Conservation (phyloP, 1,284 basidiomycete species). For the Coniferiporia weirii region DNA sequence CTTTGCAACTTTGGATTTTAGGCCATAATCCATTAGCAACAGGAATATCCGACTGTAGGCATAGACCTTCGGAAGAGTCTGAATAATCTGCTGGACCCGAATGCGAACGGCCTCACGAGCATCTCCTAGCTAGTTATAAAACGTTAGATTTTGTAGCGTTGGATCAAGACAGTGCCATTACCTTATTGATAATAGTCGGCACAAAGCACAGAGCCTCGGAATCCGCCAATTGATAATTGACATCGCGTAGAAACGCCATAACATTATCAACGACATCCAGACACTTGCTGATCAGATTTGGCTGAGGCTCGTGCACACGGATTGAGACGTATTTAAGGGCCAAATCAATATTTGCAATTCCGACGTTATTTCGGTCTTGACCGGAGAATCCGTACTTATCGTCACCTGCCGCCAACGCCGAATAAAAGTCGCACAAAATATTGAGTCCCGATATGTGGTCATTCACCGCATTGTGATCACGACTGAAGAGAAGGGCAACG, state of each 20-base stretch:
- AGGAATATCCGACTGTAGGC: constrained; percentile 90
- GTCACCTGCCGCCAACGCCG: constrained; percentile 51
- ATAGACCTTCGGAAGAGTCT: constrained; percentile 73
- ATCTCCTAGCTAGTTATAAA: constrained; percentile 61
- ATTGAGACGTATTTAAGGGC: constrained; percentile 93
- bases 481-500: constrained; percentile 83
- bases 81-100: constrained; percentile 69
- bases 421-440: constrained; percentile 73
- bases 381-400: constrained; percentile 48
- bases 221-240: constrained; percentile 82
- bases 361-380: constrained; percentile 61
- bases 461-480: constrained; percentile 93
- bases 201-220: constrained; percentile 86
- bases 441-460: constrained; percentile 82
- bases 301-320: constrained; percentile 89
- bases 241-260: constrained; percentile 64
- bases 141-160: constrained; percentile 13
- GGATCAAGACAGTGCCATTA: constrained; percentile 31
- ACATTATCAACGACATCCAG: constrained; percentile 85
- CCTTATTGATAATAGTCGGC: constrained; percentile 89
- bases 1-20: constrained; percentile 87
- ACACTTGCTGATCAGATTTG: constrained; percentile 85
- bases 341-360: constrained; percentile 88
- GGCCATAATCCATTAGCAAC: constrained; percentile 78
- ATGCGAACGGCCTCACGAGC: constrained; percentile 69